Evolutionary conservation across 352 stramenopile genomes (phyloP).

Genomic region (Pythium inflatum): DNA sequence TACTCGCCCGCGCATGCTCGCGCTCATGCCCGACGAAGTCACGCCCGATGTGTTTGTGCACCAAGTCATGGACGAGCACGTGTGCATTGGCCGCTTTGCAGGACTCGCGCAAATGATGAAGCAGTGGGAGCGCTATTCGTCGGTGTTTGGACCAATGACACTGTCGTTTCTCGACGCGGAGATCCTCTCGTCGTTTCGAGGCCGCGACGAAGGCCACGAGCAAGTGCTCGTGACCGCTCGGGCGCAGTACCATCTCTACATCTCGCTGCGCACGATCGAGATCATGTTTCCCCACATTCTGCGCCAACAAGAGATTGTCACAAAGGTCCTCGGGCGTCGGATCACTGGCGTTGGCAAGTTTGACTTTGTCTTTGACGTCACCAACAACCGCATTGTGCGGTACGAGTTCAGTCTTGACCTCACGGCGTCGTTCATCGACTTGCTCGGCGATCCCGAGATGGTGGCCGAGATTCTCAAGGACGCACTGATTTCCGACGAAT

Average conservation of each 20-base stretch:
- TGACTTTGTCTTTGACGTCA: constrained; percentile 51
- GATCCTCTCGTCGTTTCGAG: constrained; percentile 13
- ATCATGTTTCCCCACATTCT: constrained; percentile 58
- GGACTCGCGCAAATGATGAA: constrained; percentile 54
- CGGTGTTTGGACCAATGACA: constrained; percentile 26
- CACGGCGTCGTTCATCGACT: constrained; percentile 38
- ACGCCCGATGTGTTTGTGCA: constrained; percentile 43
- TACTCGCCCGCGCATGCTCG: no score
- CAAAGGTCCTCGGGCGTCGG: constrained; percentile 38
- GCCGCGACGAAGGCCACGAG: neutral
- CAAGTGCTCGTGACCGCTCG: constrained; percentile 45
- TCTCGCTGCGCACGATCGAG: constrained; percentile 51
- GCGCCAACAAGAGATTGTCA: constrained; percentile 31
- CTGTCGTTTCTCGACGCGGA: constrained; percentile 38
- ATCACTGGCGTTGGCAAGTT: constrained; percentile 42
- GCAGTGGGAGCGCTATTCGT: constrained; percentile 58
- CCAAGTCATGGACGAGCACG: constrained; percentile 51
- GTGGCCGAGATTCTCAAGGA: constrained; percentile 46
- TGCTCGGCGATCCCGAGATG: constrained; percentile 47
- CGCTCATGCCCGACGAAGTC: no score
- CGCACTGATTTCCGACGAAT: constrained; percentile 56
- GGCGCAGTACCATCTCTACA: constrained; percentile 45
- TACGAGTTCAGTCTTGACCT: constrained; percentile 57
- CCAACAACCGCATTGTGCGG: constrained; percentile 41
- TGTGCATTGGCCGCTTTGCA: constrained; percentile 45